Base-by-base conservation (phyloP, 148 eudicot species). In the Chenopodium quinoa region DNA sequence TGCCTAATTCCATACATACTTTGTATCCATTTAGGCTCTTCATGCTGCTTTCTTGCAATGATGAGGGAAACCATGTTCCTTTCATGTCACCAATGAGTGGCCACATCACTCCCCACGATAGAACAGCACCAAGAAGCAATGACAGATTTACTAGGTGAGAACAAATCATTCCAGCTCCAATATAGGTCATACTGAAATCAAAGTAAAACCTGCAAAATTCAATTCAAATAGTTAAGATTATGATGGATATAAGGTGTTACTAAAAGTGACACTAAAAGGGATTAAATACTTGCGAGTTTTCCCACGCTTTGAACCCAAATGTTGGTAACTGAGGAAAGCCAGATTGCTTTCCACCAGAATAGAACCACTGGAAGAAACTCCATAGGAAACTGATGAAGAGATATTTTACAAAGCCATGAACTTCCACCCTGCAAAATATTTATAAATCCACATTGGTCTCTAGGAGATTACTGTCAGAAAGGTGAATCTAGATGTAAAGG, bases 81-180 rank as follows among this genome's bases (percentile, higher is more conserved):
- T 90, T 88, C 9, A 78, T 88, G 4, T 77, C 80, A 0, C 83
- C 84, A 69, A 93, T 90, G 11, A 90, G 86, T 0, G 97, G 97
- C 97, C 97, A 93, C 92, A 91, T 90, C 37, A 91, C 73, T 37
- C 97, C 97, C 89, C 90, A 93, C 0, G 97, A 93, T 37, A 93
- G 88, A 79, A 90, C 76, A 31, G 95, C 93, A 16, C 95, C 97
- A 74, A 90, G 68, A 67, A 93, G 93, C 86, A 90, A 73, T 14
- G 95, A 91, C 62, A 88, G 72, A 77, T 91, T 93, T 29, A 93
- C 97, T 7, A 87, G 85, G 79, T 93, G 95, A 72, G 95, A 88
- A 84, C 97, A 91, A 52, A 93, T 93, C 97, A 93, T 93, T 80
- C 97, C 97, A 0, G 95, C 92, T 78, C 97, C 97, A 63, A 91